Evolutionary conservation across 2,329 filamentous ascomycete species (phyloP), one percentile per base, ranked within the genome.

Genomic region (Dissoconium aciculare): DNA sequence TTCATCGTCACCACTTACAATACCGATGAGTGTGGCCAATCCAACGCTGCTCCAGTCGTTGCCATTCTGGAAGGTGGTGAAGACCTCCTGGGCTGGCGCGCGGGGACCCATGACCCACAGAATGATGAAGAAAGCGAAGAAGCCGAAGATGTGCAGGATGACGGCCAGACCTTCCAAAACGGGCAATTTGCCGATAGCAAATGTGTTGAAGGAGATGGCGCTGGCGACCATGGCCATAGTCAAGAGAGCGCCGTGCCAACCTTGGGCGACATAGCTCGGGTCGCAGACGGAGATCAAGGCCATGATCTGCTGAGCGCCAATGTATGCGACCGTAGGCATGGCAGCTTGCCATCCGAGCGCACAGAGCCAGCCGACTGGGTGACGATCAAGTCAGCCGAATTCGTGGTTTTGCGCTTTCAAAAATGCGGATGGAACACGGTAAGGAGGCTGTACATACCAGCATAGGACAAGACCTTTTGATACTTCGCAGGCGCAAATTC

Each of bases 351-450:
- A 52, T 3, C 47, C 50, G 2, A 52, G 35, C 3, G 42, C 42
- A 27, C 39, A 43, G 3, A 51, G 38, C 47, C 45, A 52, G 17
- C 60, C 66, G 26, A 62, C 60, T n/a, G n/a, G n/a, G n/a, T n/a
- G n/a, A n/a, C n/a, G n/a, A n/a, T n/a, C n/a, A n/a, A n/a, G n/a
- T n/a, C n/a, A n/a, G n/a, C n/a, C n/a, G n/a, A n/a, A n/a, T n/a
- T n/a, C n/a, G n/a, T n/a, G n/a, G n/a, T n/a, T n/a, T n/a, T n/a
- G n/a, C n/a, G n/a, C n/a, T n/a, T n/a, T n/a, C n/a, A n/a, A n/a
- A n/a, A n/a, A n/a, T n/a, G n/a, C n/a, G n/a, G n/a, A n/a, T n/a
- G n/a, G n/a, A n/a, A n/a, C n/a, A n/a, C n/a, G n/a, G n/a, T n/a
- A n/a, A n/a, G n/a, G n/a, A n/a, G n/a, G n/a, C n/a, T n/a, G n/a